These are phyloP conservation scores for Saposhnikovia divaricata DNA, from an alignment of 129 eudicot genomes.

Conservation along the genomic window DNA sequence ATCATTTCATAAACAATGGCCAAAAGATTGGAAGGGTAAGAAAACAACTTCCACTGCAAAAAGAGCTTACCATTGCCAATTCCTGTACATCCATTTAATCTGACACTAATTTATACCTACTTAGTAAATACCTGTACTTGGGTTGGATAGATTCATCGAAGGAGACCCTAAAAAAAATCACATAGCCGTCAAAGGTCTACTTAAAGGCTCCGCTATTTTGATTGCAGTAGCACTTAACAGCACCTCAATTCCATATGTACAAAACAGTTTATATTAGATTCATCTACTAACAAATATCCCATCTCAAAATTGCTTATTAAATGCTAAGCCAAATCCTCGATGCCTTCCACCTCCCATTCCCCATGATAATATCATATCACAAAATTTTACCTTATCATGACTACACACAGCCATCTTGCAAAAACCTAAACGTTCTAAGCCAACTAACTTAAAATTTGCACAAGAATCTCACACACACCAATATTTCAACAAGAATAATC, in stretches of 20 bases:
- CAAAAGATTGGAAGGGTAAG: too few species aligned
- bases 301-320: too few species aligned
- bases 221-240: not conserved
- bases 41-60: too few species aligned
- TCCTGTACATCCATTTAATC: too few species aligned
- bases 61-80: too few species aligned
- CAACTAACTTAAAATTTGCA: not conserved
- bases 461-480: not conserved
- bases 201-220: not conserved
- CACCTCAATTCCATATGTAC: not conserved
- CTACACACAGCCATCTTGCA: not conserved
- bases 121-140: too few species aligned
- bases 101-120: too few species aligned
- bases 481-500: not conserved
- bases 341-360: not conserved
- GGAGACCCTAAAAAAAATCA: too few species aligned
- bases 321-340: not conserved
- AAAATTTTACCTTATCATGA: not conserved
- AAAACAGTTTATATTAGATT: not conserved
- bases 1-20: too few species aligned
- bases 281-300: too few species aligned
- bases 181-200: too few species aligned
- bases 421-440: not conserved
- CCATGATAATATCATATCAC: not conserved
- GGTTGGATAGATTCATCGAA: too few species aligned